A percentile compares a stretch with the other conserved stretches of the same genome.
These are phyloP conservation scores for Dictyostelium brefeldianum DNA, from an alignment of 78 protist genomes.

Conservation along the genomic window DNA sequence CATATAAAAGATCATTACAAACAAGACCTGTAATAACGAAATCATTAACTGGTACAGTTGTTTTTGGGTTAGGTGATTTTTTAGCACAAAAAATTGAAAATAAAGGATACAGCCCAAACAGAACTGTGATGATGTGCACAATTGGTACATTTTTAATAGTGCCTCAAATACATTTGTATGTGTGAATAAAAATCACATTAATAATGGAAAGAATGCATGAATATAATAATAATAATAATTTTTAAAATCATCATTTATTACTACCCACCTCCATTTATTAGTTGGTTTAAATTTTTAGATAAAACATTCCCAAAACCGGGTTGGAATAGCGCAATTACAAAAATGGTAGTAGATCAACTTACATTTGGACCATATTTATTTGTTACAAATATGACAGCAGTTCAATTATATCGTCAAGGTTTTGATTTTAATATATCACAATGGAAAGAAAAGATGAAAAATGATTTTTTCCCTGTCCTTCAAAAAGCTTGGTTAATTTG, in stretches of 20 bases:
- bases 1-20: slow-evolving; percentile 12
- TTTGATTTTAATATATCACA: slow-evolving; percentile 8
- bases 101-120: slow-evolving; percentile 15
- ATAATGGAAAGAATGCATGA: not conserved
- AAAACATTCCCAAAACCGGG: slow-evolving; percentile 17
- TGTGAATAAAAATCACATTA: too few species aligned
- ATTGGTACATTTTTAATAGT: slow-evolving; percentile 24
- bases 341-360: slow-evolving; percentile 42
- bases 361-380: slow-evolving; percentile 41
- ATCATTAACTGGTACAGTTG: slow-evolving; percentile 53
- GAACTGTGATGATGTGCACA: slow-evolving; percentile 74
- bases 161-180: slow-evolving; percentile 70
- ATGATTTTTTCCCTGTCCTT: slow-evolving; percentile 25
- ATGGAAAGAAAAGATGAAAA: slow-evolving; percentile 1
- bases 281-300: slow-evolving; percentile 75
- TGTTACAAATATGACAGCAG: slow-evolving; percentile 34
- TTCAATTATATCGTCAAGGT: slow-evolving; percentile 21
- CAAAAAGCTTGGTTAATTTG: slow-evolving; percentile 64
- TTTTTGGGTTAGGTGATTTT: slow-evolving; percentile 41
- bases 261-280: not conserved
- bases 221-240: not conserved
- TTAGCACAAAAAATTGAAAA: slow-evolving; percentile 51
- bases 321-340: not conserved
- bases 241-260: not conserved
- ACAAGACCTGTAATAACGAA: slow-evolving; percentile 26